A percentile compares a stretch with the other conserved stretches of the same genome.
Evolutionary conservation across 2,329 filamentous ascomycete genomes (phyloP).

Genomic region (Elsinoe arachidis): DNA sequence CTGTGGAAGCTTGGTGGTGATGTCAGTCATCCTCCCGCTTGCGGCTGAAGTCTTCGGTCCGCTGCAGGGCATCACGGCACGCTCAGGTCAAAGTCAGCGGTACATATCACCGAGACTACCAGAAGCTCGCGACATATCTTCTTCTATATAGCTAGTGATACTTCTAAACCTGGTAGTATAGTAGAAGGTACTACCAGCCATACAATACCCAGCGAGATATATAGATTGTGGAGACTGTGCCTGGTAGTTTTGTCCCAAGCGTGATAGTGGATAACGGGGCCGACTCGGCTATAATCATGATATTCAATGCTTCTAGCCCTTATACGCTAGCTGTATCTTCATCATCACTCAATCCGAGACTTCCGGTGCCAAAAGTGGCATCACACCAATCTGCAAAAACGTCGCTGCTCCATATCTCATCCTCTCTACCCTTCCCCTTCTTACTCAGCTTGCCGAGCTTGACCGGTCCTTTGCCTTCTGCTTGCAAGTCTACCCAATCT

Average conservation of each 20-base stretch:
- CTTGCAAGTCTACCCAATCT: slow-evolving; percentile 51
- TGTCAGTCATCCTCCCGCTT: background rate
- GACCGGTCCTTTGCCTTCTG: slow-evolving; percentile 28
- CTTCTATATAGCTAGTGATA: too few species aligned
- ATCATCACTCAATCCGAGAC: slow-evolving; percentile 28
- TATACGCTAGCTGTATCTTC: slow-evolving; percentile 21
- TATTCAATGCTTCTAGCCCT: background rate
- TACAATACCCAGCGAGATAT: too few species aligned
- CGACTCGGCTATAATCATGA: too few species aligned
- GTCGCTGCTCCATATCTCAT: slow-evolving; percentile 57
- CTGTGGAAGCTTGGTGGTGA: background rate
- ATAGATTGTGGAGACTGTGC: too few species aligned
- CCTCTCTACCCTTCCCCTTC: slow-evolving; percentile 53
- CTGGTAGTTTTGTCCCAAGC: too few species aligned
- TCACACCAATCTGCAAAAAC: slow-evolving; percentile 56
- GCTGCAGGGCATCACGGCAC: background rate
- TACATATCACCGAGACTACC: too few species aligned
- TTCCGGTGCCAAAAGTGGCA: slow-evolving; percentile 49
- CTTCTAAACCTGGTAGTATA: too few species aligned
- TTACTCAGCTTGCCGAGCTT: slow-evolving; percentile 27
- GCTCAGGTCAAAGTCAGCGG: too few species aligned
- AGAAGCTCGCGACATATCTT: too few species aligned
- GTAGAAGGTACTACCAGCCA: too few species aligned
- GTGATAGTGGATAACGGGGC: too few species aligned
- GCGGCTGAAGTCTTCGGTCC: background rate